phyloP scores from a whole-genome alignment of 1,139 yeast species.

The Suhomyces guaymorum region DNA sequence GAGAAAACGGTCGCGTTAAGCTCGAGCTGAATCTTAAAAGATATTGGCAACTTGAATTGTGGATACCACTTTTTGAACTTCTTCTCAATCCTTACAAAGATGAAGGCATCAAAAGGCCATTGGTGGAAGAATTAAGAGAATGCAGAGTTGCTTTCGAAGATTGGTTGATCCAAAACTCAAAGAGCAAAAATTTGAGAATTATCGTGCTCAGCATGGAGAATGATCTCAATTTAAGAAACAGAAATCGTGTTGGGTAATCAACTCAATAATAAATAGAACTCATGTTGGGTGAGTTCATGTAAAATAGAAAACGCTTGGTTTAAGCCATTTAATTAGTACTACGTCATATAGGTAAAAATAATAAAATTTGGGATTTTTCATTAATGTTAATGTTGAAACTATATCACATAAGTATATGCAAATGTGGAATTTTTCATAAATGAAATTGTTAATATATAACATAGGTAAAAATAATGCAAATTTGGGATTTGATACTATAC shows the following conservation, averaged over 20 bases:
- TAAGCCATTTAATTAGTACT: no score
- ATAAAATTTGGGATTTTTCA: no score
- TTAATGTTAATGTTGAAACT: no score
- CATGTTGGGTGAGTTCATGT: no score
- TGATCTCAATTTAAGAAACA: conserved; percentile 21
- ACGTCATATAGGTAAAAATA: no score
- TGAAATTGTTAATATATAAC: no score
- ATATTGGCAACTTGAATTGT: conserved; percentile 74
- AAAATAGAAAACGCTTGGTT: no score
- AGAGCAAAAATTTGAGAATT: conserved; percentile 19
- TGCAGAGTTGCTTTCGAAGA: conserved; percentile 46
- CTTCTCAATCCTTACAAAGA: conserved; percentile 58
- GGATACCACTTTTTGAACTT: conserved; percentile 67
- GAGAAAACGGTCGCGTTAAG: conserved; percentile 29
- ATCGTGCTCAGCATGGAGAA: conserved; percentile 23
- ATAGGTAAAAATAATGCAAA: no score
- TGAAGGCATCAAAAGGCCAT: conserved; percentile 33
- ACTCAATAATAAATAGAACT: background rate
- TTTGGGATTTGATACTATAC: no score
- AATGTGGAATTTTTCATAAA: no score
- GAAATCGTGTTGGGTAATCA: background rate
- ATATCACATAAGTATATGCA: no score
- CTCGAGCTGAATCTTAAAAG: conserved; percentile 57
- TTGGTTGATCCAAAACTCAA: conserved; percentile 37
- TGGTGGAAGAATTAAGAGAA: conserved; percentile 36